Base-by-base conservation (phyloP, 2,329 filamentous ascomycete genomes). In the Exserohilum turcica region DNA sequence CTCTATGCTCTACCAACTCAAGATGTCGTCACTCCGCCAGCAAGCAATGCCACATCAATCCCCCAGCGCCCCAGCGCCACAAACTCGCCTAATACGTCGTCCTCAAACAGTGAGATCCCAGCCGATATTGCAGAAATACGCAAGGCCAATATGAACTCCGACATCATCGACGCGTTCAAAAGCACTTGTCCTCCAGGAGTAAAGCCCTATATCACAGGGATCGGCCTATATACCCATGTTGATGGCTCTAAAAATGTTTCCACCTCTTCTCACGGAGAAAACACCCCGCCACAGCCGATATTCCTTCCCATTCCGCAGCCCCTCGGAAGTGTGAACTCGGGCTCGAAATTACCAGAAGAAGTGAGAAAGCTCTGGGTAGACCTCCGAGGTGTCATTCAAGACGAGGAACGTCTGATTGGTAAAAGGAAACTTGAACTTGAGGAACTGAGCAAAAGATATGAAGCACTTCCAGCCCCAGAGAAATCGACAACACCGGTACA, bases 201-300 rank as follows among this genome's bases (percentile, higher is more conserved):
- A 5, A 48, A 52, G 3, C 53, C 57, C 2, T 54, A 57, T 4
- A 38, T 66, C 8, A 53, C 56, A 49, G 67, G 68, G 9, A 59
- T 67, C 9, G 68, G 67, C 5, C 38, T 65, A 6, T 73, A 67
- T 35, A 71, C 67, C 2, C 67, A 72, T 27, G 47, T 65, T 6
- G 54, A 55, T 27, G 39, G 51, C 10, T 40, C 57, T 16, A 32
- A 9, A 31, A 19, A 9, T 1, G 6, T 7, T 27, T 12, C 15
- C 31, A 27, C 7, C 10, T 28, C 13, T 13, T 21, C 5, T 3
- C 13, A 3, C 2, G 33, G 45, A 5, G 31, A 40, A 13, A 32
- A n/a, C 9, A 18, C 33, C 2, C 18, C 45, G 15, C 35, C 8
- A 10, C 40, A 54, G 7, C 47, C 50, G 4, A 47, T 31, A 6